Conservation (phyloP, 1,284 basidiomycete species). For the Athelia sp. region DNA sequence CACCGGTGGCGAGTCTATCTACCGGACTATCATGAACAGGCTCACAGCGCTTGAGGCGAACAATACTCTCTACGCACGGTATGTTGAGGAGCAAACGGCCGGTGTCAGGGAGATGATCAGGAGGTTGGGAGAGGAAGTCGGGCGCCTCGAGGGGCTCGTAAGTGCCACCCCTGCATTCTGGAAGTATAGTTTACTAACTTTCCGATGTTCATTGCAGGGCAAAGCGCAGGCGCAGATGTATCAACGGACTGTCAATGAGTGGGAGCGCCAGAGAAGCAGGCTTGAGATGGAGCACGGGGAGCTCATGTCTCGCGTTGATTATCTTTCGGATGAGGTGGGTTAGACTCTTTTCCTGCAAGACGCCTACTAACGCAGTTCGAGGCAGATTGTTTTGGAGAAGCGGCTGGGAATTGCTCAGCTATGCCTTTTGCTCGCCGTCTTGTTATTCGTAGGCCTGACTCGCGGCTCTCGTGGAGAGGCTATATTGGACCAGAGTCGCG, state of each 20-base stretch:
- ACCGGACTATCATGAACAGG: conserved; percentile 93
- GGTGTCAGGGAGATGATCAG: conserved; percentile 74
- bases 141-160: conserved; percentile 71
- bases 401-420: conserved; percentile 81
- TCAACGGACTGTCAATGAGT: conserved; percentile 61
- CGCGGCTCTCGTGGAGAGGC: conserved; percentile 62
- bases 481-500: conserved; percentile 18
- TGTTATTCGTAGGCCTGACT: conserved; percentile 82
- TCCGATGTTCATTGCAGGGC: conserved; percentile 35
- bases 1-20: conserved; percentile 88
- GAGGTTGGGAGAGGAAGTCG: conserved; percentile 80
- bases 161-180: conserved; percentile 24
- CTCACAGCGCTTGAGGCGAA: conserved; percentile 84
- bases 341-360: neutral
- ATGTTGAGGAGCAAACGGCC: conserved; percentile 87
- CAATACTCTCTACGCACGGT: conserved; percentile 81
- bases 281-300: conserved; percentile 68
- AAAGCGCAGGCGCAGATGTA: conserved; percentile 63
- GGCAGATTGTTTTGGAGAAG: conserved; percentile 76
- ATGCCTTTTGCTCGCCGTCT: conserved; percentile 69
- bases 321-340: conserved; percentile 70
- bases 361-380: neutral
- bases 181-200: neutral
- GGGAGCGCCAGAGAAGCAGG: conserved; percentile 64
- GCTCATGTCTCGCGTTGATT: conserved; percentile 60